Base-by-base conservation (phyloP, 805 yeast genomes). In the Starmerella asiatica region DNA sequence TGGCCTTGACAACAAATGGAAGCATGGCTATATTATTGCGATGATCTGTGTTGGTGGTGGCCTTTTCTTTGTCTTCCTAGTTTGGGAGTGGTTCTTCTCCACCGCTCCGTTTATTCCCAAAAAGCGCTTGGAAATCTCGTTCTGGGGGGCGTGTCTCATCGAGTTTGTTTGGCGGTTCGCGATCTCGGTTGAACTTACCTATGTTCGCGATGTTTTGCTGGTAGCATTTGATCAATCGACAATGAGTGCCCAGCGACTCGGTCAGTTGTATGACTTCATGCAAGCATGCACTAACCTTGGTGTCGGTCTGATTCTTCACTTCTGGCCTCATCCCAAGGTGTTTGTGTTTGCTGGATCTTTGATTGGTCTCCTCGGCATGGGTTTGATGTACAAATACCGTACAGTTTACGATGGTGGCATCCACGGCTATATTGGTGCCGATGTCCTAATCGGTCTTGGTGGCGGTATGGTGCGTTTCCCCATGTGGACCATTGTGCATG, bases 401-500 rank as follows among this genome's bases (percentile, higher is more conserved):
- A 69, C 68, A 24, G 73, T 74, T 35, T 64, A 58, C 39, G 57
- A 44, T 3, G 47, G 47, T 27, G 45, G 60, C 30, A 60, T 64
- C 34, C 50, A 65, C 31, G 85, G 84, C 47, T 64, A 77, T 44
- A 73, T 79, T 55, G 85, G 78, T 12, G 71, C 78, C 5, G 65
- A 73, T 47, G 70, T 76, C 53, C 52, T 79, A 17, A 57, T 76
- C 50, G 86, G 86, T 49, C 67, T 79, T 41, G 85, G 83, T 51
- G 81, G 81, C 34, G 82, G 82, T 21, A 71, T 78, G 57, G 73
- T 76, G 63, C 73, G 79, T 11, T 76, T 74, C 52, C 67, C 79
- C 5, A 65, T 73, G n/a, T 79, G 73, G 54, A 73, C 73, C 4
- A 67, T 79, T 31, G 68, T 74, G 44, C 75, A 72, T 51, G 63